A percentile compares a stretch with the other conserved stretches of the same genome.
Evolutionary conservation across 1,284 basidiomycete genomes (phyloP).

Genomic region (Boletus sp.): DNA sequence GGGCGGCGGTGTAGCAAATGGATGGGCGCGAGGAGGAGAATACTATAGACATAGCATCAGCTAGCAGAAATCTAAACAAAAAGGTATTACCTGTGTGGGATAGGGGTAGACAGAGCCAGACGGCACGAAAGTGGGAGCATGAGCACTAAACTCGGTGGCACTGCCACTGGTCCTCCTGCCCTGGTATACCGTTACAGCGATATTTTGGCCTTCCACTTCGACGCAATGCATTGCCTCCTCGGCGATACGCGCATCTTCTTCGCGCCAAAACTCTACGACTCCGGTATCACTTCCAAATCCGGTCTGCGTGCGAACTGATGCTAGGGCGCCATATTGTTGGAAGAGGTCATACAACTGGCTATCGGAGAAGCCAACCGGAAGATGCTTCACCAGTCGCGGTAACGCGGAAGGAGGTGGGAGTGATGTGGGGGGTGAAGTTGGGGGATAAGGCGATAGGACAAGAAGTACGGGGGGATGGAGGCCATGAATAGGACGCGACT

Average conservation of each 20-base stretch:
- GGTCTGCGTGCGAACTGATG: slow-evolving; percentile 70
- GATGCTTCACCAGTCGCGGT: slow-evolving; percentile 78
- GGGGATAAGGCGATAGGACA: slow-evolving; percentile 74
- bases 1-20: slow-evolving; percentile 42
- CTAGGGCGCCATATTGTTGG: slow-evolving; percentile 72
- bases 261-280: slow-evolving; percentile 86
- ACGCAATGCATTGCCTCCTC: slow-evolving; percentile 82
- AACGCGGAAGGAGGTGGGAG: slow-evolving; percentile 73
- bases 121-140: slow-evolving; percentile 76
- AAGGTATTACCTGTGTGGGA: slow-evolving; percentile 49
- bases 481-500: slow-evolving; percentile 69
- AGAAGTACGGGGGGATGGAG: slow-evolving; percentile 59
- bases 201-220: slow-evolving; percentile 79
- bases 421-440: slow-evolving; percentile 67
- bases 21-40: slow-evolving; percentile 59
- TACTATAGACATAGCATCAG: slow-evolving; percentile 45
- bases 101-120: slow-evolving; percentile 60
- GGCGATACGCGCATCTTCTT: slow-evolving; percentile 79
- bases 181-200: slow-evolving; percentile 77
- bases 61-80: slow-evolving; percentile 2
- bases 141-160: slow-evolving; percentile 67
- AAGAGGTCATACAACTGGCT: slow-evolving; percentile 80
- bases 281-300: slow-evolving; percentile 73
- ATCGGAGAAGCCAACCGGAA: slow-evolving; percentile 68
- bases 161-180: slow-evolving; percentile 58